Evolutionary conservation across 768 basidiomycete genomes (phyloP).

Genomic region (Boletellus sp.): DNA sequence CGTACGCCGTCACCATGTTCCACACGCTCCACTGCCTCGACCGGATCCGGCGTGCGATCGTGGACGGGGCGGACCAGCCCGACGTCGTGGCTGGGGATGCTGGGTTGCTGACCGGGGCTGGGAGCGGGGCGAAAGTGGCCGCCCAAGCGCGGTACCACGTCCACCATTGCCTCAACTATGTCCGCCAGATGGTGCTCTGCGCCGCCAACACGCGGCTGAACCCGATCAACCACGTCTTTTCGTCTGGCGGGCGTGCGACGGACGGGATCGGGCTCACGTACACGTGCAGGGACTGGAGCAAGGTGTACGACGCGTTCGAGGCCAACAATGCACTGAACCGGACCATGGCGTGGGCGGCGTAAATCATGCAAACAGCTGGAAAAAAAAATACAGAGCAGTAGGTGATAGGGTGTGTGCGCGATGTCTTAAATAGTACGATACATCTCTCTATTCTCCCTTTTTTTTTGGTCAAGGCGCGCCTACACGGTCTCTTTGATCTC

Average conservation of each 20-base stretch:
- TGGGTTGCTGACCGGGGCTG: neutral
- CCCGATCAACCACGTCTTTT: constrained; percentile 14
- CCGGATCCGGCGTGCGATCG: constrained; percentile 30
- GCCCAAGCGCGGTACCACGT: constrained; percentile 8
- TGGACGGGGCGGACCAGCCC: neutral
- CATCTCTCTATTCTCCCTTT: no score
- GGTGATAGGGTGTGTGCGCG: no score
- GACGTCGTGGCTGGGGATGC: neutral
- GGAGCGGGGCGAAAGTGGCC: neutral
- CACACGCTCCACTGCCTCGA: constrained; percentile 42
- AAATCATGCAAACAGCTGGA: no score
- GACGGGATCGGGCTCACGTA: constrained; percentile 24
- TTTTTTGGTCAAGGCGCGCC: no score
- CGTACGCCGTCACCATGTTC: constrained; percentile 37
- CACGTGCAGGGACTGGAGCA: constrained; percentile 20
- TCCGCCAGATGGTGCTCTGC: constrained; percentile 38
- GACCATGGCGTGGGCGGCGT: constrained; percentile 12
- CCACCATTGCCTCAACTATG: constrained; percentile 40
- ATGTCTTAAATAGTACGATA: no score
- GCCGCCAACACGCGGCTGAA: constrained; percentile 32
- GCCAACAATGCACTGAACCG: constrained; percentile 19
- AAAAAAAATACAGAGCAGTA: no score
- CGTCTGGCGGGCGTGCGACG: constrained; percentile 8
- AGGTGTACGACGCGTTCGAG: constrained; percentile 21
- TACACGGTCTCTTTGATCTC: constrained; percentile 5